Evolutionary conservation across 108 stramenopile species (phyloP).

Genomic region (Licmophora abbreviata): DNA sequence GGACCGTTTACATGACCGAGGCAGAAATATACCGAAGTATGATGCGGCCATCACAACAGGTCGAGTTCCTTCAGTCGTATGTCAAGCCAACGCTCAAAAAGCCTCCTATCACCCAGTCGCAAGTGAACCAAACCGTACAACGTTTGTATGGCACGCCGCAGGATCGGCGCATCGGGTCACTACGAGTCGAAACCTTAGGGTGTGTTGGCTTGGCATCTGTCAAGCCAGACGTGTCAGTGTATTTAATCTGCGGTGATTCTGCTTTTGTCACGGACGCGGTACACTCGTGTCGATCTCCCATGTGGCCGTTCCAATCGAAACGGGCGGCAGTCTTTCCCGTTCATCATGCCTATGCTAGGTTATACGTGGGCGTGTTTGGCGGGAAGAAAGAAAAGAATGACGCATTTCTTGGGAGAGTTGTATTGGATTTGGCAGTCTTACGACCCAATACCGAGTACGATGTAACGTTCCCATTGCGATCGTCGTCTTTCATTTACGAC

Average conservation of each 20-base stretch:
- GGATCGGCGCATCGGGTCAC: constrained; percentile 42
- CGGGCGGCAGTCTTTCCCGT: constrained; percentile 52
- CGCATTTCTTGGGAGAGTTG: constrained; percentile 40
- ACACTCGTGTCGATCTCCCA: constrained; percentile 32
- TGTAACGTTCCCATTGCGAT: constrained; percentile 47
- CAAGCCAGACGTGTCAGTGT: constrained; percentile 37
- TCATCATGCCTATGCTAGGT: constrained; percentile 49
- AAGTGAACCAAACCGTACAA: constrained; percentile 2
- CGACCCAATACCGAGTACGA: constrained; percentile 55
- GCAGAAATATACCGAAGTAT: constrained; percentile 37
- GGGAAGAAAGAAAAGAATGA: constrained; percentile 33
- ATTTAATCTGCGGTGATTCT: constrained; percentile 40
- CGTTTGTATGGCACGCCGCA: constrained; percentile 25
- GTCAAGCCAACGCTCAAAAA: constrained; percentile 16
- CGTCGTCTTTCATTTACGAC: constrained; percentile 46
- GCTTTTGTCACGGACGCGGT: constrained; percentile 61
- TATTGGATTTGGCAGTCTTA: constrained; percentile 36
- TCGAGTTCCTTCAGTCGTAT: constrained; percentile 34
- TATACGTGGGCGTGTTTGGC: constrained; percentile 62
- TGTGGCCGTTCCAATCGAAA: constrained; percentile 41
- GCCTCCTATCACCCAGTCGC: neutral
- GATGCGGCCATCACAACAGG: constrained; percentile 24
- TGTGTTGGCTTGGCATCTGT: constrained; percentile 33
- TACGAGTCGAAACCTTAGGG: constrained; percentile 39
- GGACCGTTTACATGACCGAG: constrained; percentile 30